phyloP scores from a whole-genome alignment of 169 alveolate genomes.

The Plasmodium adleri region DNA sequence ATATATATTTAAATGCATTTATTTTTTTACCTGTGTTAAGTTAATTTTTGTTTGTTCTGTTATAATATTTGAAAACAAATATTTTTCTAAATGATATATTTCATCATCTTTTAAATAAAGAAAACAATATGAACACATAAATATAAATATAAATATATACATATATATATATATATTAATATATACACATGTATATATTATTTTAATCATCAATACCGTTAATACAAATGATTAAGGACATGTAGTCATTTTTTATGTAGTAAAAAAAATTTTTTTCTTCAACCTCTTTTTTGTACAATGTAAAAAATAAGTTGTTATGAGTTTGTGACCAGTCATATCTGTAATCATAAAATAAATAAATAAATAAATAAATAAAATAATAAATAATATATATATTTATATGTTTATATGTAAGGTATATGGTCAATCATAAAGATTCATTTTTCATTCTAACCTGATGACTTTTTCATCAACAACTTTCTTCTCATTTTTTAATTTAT shows the following conservation, averaged over 20 bases:
- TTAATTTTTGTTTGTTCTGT: conserved; percentile 12
- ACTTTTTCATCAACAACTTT: background rate
- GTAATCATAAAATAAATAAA: background rate
- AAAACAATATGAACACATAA: background rate
- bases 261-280: conserved; percentile 11
- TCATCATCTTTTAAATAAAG: conserved; percentile 14
- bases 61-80: conserved; percentile 22
- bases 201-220: conserved; percentile 10
- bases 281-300: conserved; percentile 26
- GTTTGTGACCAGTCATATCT: conserved; percentile 68
- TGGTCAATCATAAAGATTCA: no score
- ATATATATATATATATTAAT: background rate
- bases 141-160: background rate
- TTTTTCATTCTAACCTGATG: background rate
- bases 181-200: background rate
- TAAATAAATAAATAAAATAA: background rate
- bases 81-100: conserved; percentile 25
- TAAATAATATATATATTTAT: no score
- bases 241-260: conserved; percentile 4
- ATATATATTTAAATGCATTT: background rate
- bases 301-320: conserved; percentile 2
- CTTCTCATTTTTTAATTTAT: background rate
- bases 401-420: no score
- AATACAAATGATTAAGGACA: conserved; percentile 5
- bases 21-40: conserved; percentile 40